phyloP scores from a whole-genome alignment of 257 asterid genomes.

The Fraxinus americana region DNA sequence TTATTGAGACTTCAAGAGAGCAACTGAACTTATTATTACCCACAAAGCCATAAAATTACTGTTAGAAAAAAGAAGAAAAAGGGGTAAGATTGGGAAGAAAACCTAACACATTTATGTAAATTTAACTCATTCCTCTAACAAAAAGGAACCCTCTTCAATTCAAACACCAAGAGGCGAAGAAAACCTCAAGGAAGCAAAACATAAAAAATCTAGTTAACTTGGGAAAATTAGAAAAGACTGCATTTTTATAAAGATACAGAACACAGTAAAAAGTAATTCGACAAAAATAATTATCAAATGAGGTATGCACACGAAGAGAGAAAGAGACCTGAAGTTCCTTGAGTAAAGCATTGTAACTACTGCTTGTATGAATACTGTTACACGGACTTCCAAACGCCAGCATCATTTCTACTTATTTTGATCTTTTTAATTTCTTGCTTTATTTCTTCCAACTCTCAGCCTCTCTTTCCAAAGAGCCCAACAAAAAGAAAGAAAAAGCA shows the following conservation, averaged over 20 bases:
- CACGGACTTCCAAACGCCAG: conserved; percentile 44
- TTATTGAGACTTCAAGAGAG: conserved; percentile 3
- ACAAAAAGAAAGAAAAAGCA: conserved; percentile 17
- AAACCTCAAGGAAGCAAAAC: conserved; percentile 16
- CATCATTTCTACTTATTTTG: conserved; percentile 39
- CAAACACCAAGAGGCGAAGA: conserved; percentile 21
- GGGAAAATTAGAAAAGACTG: neutral
- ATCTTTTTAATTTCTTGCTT: neutral
- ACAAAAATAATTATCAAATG: neutral
- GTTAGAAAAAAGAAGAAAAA: neutral
- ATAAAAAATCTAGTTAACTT: neutral
- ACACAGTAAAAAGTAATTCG: conserved; percentile 40
- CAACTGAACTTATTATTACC: neutral
- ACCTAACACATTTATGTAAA: neutral
- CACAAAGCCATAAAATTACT: neutral
- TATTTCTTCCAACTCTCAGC: neutral
- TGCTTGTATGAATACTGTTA: conserved; percentile 42
- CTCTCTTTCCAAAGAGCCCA: conserved; percentile 15
- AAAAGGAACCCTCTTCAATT: conserved; percentile 10
- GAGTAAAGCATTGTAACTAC: conserved; percentile 57
- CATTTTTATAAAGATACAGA: conserved; percentile 27
- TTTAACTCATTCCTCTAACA: neutral
- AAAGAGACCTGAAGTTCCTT: conserved; percentile 76
- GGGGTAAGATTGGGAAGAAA: too few relatives aligned
- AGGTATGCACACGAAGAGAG: neutral